phyloP scores from a whole-genome alignment of 75 land plant genomes.

The Adiantum capillusveneris region DNA sequence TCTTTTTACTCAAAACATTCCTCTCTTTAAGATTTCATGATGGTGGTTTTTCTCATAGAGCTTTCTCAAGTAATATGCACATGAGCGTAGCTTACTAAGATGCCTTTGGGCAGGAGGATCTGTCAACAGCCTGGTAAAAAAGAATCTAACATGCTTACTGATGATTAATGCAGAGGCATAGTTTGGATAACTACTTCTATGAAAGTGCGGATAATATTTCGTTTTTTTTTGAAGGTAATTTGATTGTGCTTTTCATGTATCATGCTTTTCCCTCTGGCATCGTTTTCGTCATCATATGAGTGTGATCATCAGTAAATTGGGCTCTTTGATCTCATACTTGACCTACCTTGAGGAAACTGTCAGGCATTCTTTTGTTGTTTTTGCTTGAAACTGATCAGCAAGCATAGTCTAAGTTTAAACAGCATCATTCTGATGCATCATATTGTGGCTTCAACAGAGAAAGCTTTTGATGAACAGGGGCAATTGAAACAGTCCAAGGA shows the following conservation, averaged over 20 bases:
- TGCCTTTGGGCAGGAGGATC: no score
- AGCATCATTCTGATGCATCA: neutral
- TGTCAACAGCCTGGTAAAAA: no score
- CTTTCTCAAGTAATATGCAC: no score
- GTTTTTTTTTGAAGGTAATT: slow-evolving; percentile 88
- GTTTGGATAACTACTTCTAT: slow-evolving; percentile 61
- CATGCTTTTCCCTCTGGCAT: no score
- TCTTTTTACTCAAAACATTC: no score
- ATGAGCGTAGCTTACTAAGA: no score
- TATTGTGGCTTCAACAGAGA: slow-evolving; percentile 41
- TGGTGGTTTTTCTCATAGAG: no score
- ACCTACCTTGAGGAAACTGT: no score
- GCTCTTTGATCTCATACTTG: neutral
- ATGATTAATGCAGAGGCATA: slow-evolving; percentile 32
- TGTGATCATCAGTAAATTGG: neutral
- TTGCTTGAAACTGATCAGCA: neutral
- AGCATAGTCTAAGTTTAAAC: neutral
- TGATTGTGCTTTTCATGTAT: neutral
- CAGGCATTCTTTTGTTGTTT: neutral
- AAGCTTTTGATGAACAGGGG: slow-evolving; percentile 80
- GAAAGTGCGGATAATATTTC: slow-evolving; percentile 93
- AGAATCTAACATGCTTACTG: no score
- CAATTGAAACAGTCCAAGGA: slow-evolving; percentile 77
- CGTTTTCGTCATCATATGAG: no score
- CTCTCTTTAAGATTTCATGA: no score